A percentile compares a stretch with the other conserved stretches of the same genome.
These are phyloP conservation scores for Sporothrix pseudoabietina DNA, from an alignment of 2,329 filamentous ascomycete genomes.

Conservation along the genomic window DNA sequence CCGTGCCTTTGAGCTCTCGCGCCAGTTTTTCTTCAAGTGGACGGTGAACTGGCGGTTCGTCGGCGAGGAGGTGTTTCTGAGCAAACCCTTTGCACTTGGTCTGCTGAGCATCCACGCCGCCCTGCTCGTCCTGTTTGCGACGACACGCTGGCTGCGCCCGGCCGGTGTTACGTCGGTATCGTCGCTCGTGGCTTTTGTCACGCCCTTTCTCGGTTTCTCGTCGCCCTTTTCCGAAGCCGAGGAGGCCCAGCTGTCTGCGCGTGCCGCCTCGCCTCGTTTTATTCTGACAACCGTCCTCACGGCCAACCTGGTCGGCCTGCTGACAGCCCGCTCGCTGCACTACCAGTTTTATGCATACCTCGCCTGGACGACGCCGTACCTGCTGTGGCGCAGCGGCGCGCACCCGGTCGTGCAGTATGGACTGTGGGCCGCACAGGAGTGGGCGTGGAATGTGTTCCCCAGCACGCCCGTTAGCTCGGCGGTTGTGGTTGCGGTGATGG, in stretches of 20 bases:
- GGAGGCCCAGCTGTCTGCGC: constrained; percentile 59
- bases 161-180: constrained; percentile 53
- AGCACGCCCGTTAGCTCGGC: constrained; percentile 62
- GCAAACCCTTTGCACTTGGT: constrained; percentile 64
- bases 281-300: constrained; percentile 75
- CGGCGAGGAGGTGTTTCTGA: constrained; percentile 78
- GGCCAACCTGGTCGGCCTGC: constrained; percentile 75
- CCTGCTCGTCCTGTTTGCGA: constrained; percentile 67
- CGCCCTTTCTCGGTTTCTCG: constrained; percentile 26
- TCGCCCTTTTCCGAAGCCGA: constrained; percentile 44
- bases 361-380: constrained; percentile 83
- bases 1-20: constrained; percentile 85
- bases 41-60: constrained; percentile 98
- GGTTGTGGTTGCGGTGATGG: constrained; percentile 70
- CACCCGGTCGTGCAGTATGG: constrained; percentile 67
- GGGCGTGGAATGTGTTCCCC: constrained; percentile 94
- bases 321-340: constrained; percentile 85
- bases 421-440: constrained; percentile 80
- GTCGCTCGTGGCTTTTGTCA: constrained; percentile 25
- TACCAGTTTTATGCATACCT: constrained; percentile 96
- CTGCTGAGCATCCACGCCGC: constrained; percentile 67
- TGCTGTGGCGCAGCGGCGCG: constrained; percentile 77
- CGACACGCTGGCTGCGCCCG: constrained; percentile 72
- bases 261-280: constrained; percentile 68
- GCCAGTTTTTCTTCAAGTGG: constrained; percentile 95